Base-by-base conservation (phyloP, 148 eudicot genomes). In the Hydrangea macrophylla region DNA sequence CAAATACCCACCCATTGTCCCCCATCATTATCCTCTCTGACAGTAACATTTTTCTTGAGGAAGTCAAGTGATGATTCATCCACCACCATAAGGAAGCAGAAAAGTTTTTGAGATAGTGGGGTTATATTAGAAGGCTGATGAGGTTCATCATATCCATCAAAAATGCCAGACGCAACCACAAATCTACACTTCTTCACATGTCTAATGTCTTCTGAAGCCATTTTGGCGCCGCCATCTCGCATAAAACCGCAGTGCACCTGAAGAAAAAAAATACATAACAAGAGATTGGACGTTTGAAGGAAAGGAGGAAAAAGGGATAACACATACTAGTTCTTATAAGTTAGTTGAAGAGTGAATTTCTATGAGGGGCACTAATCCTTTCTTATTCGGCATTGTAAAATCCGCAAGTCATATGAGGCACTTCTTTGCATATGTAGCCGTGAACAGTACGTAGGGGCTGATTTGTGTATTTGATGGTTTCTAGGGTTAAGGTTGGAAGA, bases 241-340 rank as follows among this genome's bases (percentile, higher is more conserved):
- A 90, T 90, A 80, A 94, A 94, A 65, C 98, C 98, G 69, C 98
- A 94, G 78, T 88, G 97, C 72, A 94, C 95, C 98, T 93, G 81
- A 60, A 79, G 74, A 62, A 56, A 58, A 28, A 62, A 70, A n/a
- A n/a, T n/a, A 55, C 51, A 50, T 40, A 24, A 22, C 51, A 18
- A 4, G 56, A 40, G 63, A 30, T 33, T 10, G 8, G 6, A 51
- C 22, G 39, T 18, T n/a, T 68, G 10, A 11, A 60, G 56, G 26
- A 23, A 40, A 26, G 25, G 32, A 58, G 44, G 32, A 9, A 28
- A 63, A 59, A 30, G 8, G 33, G 51, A n/a, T n/a, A 31, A 48
- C 5, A 48, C 22, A 48, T 48, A 48, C n/a, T 0, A 3, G 5
- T 17, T 22, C 17, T 17, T 15, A 48, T 48, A 48, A 18, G n/a